Base-by-base conservation (phyloP, 129 eudicot genomes). In the Helianthus tuberosus region DNA sequence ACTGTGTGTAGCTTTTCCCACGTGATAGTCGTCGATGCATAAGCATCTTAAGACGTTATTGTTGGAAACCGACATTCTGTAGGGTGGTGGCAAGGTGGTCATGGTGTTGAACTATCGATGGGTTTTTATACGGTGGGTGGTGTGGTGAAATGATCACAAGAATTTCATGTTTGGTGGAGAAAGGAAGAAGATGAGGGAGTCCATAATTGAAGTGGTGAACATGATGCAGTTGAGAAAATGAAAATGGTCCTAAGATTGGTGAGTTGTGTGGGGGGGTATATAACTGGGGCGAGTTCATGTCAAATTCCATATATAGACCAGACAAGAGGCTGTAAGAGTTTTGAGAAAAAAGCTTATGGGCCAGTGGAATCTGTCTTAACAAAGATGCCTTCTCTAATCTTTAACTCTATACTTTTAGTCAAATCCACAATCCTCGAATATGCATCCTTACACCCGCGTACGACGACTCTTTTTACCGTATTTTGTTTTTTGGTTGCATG, bases 31-130 rank as follows among this genome's bases (percentile, higher is more conserved):
- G n/a, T 88, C 82, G 36, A 82, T 63, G 48, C 89, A 85, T 68
- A 90, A 90, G 77, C 85, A 85, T 25, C 70, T 52, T 10, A 94
- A 74, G 60, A 85, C 79, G 79, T 72, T 81, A 32, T 77, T 64
- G 48, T 23, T 72, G 35, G 85, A 74, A 75, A 76, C 67, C 39
- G 79, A 66, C 96, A 91, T 86, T 59, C 29, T 61, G 73, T 68
- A 57, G 32, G 64, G 69, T 48, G 64, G 41, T 49, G 64, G 63
- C 77, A 78, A 59, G 79, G 51, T 53, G 53, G 46, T 80, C 36
- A 65, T 54, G 27, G 25, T 29, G 60, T 43, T 44, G 36, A 32
- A 32, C 36, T 2, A 32, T 32, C 36, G 46, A 44, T 17, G 70
- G 60, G 7, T 72, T 81, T 81, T 38, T 36, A 67, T 63, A 63